A percentile compares a stretch with the other conserved stretches of the same genome.
These are phyloP conservation scores for Linum trigynum DNA, from an alignment of 345 rosid genomes.

Conservation along the genomic window DNA sequence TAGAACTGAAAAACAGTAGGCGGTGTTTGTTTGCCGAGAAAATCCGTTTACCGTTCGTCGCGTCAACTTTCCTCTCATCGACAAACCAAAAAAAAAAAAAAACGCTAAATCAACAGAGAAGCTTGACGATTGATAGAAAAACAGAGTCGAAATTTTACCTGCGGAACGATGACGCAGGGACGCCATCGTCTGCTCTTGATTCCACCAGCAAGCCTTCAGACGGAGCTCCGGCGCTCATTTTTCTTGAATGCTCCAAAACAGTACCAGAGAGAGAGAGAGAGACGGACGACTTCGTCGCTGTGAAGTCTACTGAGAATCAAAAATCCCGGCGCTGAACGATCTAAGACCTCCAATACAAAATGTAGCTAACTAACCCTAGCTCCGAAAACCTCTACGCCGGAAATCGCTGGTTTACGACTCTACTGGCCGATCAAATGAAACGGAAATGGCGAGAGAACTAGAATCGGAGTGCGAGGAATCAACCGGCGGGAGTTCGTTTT, in stretches of 20 bases:
- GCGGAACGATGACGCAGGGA: neutral
- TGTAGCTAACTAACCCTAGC: neutral
- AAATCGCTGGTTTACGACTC: neutral
- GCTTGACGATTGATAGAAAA: neutral
- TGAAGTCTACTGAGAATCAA: no score
- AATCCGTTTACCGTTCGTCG: neutral
- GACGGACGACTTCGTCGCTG: no score
- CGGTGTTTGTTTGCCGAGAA: neutral
- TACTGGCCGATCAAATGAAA: neutral
- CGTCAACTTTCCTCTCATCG: neutral
- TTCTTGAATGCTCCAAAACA: neutral
- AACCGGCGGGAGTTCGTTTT: no score
- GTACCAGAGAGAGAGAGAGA: no score
- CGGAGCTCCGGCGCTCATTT: neutral
- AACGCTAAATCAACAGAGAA: neutral
- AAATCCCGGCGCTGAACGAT: no score
- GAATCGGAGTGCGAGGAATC: neutral
- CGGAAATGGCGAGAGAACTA: neutral
- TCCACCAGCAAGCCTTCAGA: neutral
- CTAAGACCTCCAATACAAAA: neutral
- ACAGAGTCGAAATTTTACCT: neutral
- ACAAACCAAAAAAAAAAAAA: no score
- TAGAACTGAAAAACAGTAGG: neutral
- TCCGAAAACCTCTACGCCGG: neutral
- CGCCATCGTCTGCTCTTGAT: neutral